Conservation (phyloP, 1,284 basidiomycete genomes). For the Rhodotorula sp. region DNA sequence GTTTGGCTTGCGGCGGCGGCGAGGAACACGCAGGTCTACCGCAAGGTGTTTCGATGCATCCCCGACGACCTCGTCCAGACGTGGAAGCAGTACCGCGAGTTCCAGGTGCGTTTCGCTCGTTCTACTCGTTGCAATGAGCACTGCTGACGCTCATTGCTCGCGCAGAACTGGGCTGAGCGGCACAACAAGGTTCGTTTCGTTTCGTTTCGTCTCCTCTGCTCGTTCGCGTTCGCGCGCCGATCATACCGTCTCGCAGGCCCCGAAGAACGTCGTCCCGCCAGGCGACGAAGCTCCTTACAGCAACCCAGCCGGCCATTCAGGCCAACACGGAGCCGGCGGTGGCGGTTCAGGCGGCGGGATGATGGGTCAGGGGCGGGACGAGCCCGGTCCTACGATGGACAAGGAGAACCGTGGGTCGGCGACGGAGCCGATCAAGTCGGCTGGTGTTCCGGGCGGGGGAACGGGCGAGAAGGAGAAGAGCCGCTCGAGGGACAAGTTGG, state of each 20-base stretch:
- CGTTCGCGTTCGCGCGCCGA: background rate
- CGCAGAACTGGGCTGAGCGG: conserved; percentile 31
- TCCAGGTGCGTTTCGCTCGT: conserved; percentile 47
- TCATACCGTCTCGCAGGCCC: conserved; percentile 29
- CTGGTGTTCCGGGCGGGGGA: background rate
- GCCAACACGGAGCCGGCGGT: conserved; percentile 51
- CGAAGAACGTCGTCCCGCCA: conserved; percentile 46
- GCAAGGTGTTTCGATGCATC: conserved; percentile 86
- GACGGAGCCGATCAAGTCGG: background rate
- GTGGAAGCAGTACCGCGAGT: conserved; percentile 93
- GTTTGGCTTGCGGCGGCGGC: conserved; percentile 67
- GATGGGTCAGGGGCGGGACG: conserved; percentile 44
- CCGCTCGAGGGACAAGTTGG: conserved; percentile 4
- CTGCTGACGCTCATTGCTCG: conserved; percentile 13
- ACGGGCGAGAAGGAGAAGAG: conserved; percentile 18
- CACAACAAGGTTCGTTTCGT: conserved; percentile 38
- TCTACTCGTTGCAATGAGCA: conserved; percentile 49
- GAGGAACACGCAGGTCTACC: conserved; percentile 81
- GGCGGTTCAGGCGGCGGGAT: conserved; percentile 50
- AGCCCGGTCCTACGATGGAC: conserved; percentile 23
- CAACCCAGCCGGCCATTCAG: conserved; percentile 46
- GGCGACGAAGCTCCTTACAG: conserved; percentile 46
- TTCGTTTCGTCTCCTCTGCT: no score
- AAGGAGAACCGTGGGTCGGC: conserved; percentile 8
- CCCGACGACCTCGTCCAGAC: conserved; percentile 87